Evolutionary conservation across 2,329 filamentous ascomycete genomes (phyloP), one percentile per base, ranked within the genome.

Genomic region (Penicillium sp.): DNA sequence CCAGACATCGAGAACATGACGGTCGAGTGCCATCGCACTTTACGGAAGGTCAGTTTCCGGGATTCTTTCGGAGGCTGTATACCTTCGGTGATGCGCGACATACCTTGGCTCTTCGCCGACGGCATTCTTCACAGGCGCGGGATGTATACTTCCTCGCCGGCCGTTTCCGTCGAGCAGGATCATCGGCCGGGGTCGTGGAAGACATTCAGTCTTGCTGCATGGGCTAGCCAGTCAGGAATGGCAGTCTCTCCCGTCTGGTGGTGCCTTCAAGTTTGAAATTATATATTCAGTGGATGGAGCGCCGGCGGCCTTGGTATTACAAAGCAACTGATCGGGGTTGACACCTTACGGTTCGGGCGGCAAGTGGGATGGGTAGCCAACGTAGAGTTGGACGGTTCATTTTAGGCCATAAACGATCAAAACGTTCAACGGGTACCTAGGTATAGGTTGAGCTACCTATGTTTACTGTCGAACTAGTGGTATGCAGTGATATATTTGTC

Each of bases 111-210:
- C 69, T 60, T 24, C 71, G 66, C 17, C 69, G 66, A 4, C 71
- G 69, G 47, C 71, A 75, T 54, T 68, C 66, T 44, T 74, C 66
- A 37, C 71, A 74, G 3, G 72, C 71, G 29, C 65, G 66, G 15
- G 61, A 63, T 2, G 59, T 66, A 53, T 66, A 64, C 34, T 62
- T 65, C 24, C 63, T 56, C 13, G 54, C 55, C 2, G 56, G 27
- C 30, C 59, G 56, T 40, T 49, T 58, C 9, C 60, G 52, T 26
- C 52, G 43, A 17, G 51, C 46, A 7, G 48, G 24, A 13, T 61
- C 59, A 26, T 61, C 56, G 29, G 18, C 26, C 26, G 56, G 36
- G 10, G 40, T 39, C n/a, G 21, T 9, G 23, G 46, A 27, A 15
- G 47, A 18, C 56, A 60, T 59, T 18, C 23, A 10, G 26, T 20